Evolutionary conservation across 306 rosid species (phyloP), one percentile per base, ranked within the genome.

Genomic region (Alnus rubra): DNA sequence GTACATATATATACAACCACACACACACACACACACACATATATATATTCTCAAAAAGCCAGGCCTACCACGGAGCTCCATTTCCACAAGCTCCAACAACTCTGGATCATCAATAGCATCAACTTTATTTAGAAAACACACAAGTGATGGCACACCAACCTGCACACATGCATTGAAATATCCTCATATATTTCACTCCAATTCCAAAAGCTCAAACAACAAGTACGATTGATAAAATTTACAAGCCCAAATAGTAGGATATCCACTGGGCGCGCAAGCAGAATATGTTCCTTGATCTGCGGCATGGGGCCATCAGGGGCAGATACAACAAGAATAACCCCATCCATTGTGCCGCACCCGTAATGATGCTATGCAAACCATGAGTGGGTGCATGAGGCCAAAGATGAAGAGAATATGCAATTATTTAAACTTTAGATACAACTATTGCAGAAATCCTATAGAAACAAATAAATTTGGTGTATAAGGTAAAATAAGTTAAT

Each of bases 291-390:
- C 89, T 95, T 95, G 23, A 98, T 95, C 88, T 95, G 99, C 60
- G 99, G 99, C 99, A 95, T 95, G 18, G 99, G 94, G 42, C 99
- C 99, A 88, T 95, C 99, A 59, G 99, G 99, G 7, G 93, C 99
- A 69, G 98, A 95, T 35, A 95, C 99, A 58, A 95, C 99, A 53
- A 95, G 91, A 48, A 95, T 95, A 52, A 98, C 99, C 4, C 98
- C 99, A 88, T 95, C 99, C 98, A 95, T 95, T 93, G 99, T 44
- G 99, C 98, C 68, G 99, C 99, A 85, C 99, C 99, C 55, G 99
- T 95, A 87, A 95, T 95, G 98, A 95, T 95, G 86, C 93, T 95
- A 98, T 95, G 81, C 75, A 82, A 30, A 78, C 31, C 11, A 80
- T 37, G 76, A 72, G 60, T 9, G 18, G 45, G 63, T 76, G 74